These are phyloP conservation scores for Daldinia concentrica DNA, from an alignment of 495 filamentous ascomycete genomes.

Conservation along the genomic window DNA sequence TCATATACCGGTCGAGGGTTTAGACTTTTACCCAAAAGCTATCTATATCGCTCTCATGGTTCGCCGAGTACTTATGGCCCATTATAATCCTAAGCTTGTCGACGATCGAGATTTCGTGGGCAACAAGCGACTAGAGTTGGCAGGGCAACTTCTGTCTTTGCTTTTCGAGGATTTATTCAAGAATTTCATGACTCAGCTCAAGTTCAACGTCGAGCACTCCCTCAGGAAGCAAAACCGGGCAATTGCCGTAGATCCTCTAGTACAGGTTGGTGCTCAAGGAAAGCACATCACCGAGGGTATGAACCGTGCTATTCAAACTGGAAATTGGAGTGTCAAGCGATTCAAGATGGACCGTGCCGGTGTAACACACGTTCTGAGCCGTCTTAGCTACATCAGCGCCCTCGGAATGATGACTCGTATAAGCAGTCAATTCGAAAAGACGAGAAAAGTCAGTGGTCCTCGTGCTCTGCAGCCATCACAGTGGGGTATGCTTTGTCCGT, in stretches of 20 bases:
- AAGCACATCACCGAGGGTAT: constrained; percentile 88
- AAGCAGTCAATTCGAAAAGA: constrained; percentile 98
- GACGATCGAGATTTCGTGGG: constrained; percentile 98
- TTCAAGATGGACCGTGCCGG: constrained; percentile 98
- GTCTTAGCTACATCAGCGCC: constrained; percentile 94
- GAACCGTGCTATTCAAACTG: constrained; percentile 92
- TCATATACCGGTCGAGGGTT: constrained; percentile 86
- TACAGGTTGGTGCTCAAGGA: constrained; percentile 77
- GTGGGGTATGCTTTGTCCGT: constrained; percentile 96
- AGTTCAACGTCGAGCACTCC: constrained; percentile 90
- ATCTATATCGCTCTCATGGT: constrained; percentile 97
- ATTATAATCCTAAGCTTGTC: constrained; percentile 84
- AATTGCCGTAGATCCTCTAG: constrained; percentile 82
- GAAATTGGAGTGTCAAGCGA: constrained; percentile 96
- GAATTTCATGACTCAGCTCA: constrained; percentile 85
- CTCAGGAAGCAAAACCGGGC: constrained; percentile 88
- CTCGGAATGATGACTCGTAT: constrained; percentile 99
- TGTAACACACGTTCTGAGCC: constrained; percentile 94
- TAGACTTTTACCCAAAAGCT: constrained; percentile 95
- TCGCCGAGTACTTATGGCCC: constrained; percentile 90
- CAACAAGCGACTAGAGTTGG: constrained; percentile 94
- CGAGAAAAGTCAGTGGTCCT: constrained; percentile 92
- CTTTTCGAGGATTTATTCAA: constrained; percentile 99
- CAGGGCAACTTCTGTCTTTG: constrained; percentile 91
- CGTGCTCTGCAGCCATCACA: constrained; percentile 96